Evolutionary conservation across 495 filamentous ascomycete genomes (phyloP), one percentile per base, ranked within the genome.

Genomic region (Neurospora tetraspora): DNA sequence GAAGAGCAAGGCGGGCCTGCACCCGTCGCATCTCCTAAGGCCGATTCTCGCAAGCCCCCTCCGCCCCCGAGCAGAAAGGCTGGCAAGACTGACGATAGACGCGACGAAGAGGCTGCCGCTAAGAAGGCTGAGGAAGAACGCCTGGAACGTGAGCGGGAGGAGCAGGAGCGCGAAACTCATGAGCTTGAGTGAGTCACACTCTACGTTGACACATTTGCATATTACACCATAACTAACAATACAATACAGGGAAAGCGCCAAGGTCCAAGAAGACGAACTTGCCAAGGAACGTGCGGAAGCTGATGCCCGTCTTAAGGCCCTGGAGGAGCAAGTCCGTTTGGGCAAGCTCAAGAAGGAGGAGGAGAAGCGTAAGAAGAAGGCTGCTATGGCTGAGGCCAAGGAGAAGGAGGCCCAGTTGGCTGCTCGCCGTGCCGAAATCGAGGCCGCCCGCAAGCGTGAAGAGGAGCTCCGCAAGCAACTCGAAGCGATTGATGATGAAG

Each of bases 261-360:
- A 83, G 71, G 81, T 85, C 18, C 91, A 94, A 76, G 93, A 97
- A 78, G 88, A 90, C 16, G 95, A 95, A 71, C 86, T 97, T 39
- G 88, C 85, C 37, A 88, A 84, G 73, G 94, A 97, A 81, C 91
- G 91, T 68, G 89, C 94, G 74, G 94, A 91, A 61, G 89, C 94
- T 68, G 90, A 92, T 77, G 93, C 92, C 59, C 91, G 93, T 61
- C 88, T 97, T 27, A 91, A 89, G 76, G 95, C 94, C 34, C 86
- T 99, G 37, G 94, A 99, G 78, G 93, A 98, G 78, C 94, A 96
- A 79, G 94, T 98, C 65, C 91, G 91, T 74, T 92, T 94, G 80
- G 94, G 95, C 71, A 98, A 98, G 82, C 83, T 98, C n/a, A 96
- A 94, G 86, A 97, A 96, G 80, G 91, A 94, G 76, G 96, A 98